Base-by-base conservation (phyloP, 2,329 filamentous ascomycete genomes). In the Ilyonectria robusta region DNA sequence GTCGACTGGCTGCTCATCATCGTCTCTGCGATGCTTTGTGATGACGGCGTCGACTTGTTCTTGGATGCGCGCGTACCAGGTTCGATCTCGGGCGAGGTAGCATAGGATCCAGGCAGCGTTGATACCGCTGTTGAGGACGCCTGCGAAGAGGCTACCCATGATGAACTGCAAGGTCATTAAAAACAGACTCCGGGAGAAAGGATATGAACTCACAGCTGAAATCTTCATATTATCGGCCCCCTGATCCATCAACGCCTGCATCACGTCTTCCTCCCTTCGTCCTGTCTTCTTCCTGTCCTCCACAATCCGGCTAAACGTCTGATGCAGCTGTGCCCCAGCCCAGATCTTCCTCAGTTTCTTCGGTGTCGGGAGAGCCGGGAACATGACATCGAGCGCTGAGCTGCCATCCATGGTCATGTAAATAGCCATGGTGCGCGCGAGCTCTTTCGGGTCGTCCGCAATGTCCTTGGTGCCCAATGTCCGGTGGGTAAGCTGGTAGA, bases 401-500 rank as follows among this genome's bases (percentile, higher is more conserved):
- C 65, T 79, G 2, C 69, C 69, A 58, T 88, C 87, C 47, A 89
- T 82, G 31, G 74, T 75, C 62, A 85, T 82, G 66, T 85, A 89
- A 11, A 82, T 76, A 15, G 75, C 65, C 15, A 89, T 78, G 2
- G 82, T 83, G 42, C 81, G 77, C n/a, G 76, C 76, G 3, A 87
- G 71, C 21, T 86, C 72, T 6, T 68, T 69, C 0, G 81, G 80
- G 56, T 86, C 79, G 3, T 86, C 79, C 15, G 86, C 87, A 29
- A 90, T 83, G 47, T 90, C 88, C 35, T 84, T 79, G 58, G 82
- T 82, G 7, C 85, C 87, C 1, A 89, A 81, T 5, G 83, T 86
- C 13, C 88, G 83, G 79, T 89, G 88, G 4, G 86, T 89, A n/a
- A 90, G 80, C 72, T 84, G 82, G 75, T 86, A 90, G 1, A 89